Evolutionary conservation across 345 rosid genomes (phyloP), one percentile per base, ranked within the genome.

Genomic region (Moricandia arvensis): DNA sequence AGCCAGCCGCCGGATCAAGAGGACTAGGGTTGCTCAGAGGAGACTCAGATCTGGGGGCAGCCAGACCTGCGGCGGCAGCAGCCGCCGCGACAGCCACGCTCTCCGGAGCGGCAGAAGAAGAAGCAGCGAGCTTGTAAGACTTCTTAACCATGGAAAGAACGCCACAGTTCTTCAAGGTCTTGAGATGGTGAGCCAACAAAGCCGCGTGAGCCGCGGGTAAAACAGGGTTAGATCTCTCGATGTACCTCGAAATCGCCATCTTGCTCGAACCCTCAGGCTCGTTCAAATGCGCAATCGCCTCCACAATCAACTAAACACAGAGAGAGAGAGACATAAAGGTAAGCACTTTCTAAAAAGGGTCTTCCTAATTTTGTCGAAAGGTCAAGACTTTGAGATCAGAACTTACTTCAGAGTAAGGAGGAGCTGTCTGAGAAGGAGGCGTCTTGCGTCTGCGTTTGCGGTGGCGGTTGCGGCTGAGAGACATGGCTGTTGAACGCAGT

Each of bases 201-300:
- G 77, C 72, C 3, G 73, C 10, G 85, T 94, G 91, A 60, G 79
- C 71, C 17, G 85, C 31, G 2, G 93, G 90, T 13, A 94, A 72
- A 72, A 77, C 83, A 9, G 83, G 4, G 81, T 74, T 76, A 4
- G 43, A 76, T 74, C 71, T 63, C 81, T 87, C 89, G 33, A 91
- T 88, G 81, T 82, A 86, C 81, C 87, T 88, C 9, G 91, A 76
- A 55, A 94, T 94, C 16, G 96, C 90, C 66, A 82, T 43, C 86
- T 82, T 91, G 79, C 96, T 94, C 34, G 97, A 94, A 45, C 97
- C 98, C 6, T 88, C 85, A 4, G 72, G 79, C 68, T 90, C 96
- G 38, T 87, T 90, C 72, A 90, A 76, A 62, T 88, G 86, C 57
- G 83, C 59, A 53, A 94, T 88, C 58, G 98, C 98, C 26, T 77